phyloP scores from a whole-genome alignment of 225 moss, liverwort and hornwort genomes.

The Sphagnum tenellum region DNA sequence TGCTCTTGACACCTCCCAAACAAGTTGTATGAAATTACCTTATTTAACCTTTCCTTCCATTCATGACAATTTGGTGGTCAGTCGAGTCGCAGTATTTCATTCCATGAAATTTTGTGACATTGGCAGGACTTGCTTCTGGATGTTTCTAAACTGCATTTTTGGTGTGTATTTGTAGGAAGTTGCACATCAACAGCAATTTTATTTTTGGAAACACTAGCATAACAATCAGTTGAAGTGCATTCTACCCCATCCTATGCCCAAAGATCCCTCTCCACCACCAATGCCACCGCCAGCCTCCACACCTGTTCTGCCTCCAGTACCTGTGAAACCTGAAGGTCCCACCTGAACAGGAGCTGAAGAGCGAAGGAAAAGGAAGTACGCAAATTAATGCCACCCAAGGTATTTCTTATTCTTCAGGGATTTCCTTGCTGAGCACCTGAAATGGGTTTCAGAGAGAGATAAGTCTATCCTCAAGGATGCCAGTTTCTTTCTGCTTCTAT shows the following conservation, averaged over 20 bases:
- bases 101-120: no score
- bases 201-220: slow-evolving; percentile 86
- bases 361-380: slow-evolving; percentile 84
- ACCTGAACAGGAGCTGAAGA: slow-evolving; percentile 78
- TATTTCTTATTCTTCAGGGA: background rate
- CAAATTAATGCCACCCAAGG: slow-evolving; percentile 34
- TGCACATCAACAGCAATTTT: slow-evolving; percentile 93
- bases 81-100: no score
- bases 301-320: slow-evolving; percentile 36
- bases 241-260: slow-evolving; percentile 70
- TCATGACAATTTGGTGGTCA: no score
- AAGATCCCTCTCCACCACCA: slow-evolving; percentile 56
- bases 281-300: slow-evolving; percentile 54
- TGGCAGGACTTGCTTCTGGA: no score
- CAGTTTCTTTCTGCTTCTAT: no score
- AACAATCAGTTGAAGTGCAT: slow-evolving; percentile 92
- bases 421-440: no score
- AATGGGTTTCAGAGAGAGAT: no score
- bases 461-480: no score
- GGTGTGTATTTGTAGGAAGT: slow-evolving; percentile 51
- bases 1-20: no score
- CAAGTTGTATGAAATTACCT: no score
- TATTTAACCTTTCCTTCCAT: no score
- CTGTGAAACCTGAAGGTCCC: slow-evolving; percentile 68
- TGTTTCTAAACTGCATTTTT: background rate